These are phyloP conservation scores for Calycina marina DNA, from an alignment of 2,329 filamentous ascomycete species.

Conservation along the genomic window DNA sequence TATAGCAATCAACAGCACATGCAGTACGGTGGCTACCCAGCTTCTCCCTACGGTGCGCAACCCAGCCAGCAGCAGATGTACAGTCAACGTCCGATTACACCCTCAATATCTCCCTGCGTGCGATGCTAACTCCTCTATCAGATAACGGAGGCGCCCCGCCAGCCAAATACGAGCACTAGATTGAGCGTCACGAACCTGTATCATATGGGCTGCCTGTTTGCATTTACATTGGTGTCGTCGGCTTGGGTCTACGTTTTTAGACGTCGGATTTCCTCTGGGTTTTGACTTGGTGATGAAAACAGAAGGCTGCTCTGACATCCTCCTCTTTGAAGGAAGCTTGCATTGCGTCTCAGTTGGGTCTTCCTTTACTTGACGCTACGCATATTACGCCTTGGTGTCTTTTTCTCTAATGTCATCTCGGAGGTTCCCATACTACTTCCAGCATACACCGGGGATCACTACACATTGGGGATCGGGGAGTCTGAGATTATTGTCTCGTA, in stretches of 20 bases:
- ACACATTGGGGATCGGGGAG: too few species aligned
- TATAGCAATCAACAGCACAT: slow-evolving; percentile 30
- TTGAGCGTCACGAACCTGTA: slow-evolving; percentile 18
- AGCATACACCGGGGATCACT: too few species aligned
- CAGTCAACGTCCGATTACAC: slow-evolving; percentile 36
- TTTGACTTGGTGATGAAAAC: too few species aligned
- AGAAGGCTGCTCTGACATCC: too few species aligned
- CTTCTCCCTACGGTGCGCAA: slow-evolving; percentile 37
- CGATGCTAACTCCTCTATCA: slow-evolving; percentile 15
- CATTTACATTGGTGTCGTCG: slow-evolving; percentile 19
- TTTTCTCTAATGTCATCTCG: too few species aligned
- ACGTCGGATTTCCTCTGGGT: slow-evolving; percentile 13
- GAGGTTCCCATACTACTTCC: too few species aligned
- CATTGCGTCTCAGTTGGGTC: too few species aligned
- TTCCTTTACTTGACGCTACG: too few species aligned
- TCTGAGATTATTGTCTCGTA: too few species aligned
- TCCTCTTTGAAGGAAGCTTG: too few species aligned
- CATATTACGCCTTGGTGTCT: too few species aligned
- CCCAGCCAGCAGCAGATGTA: slow-evolving; percentile 35
- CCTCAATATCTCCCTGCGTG: slow-evolving; percentile 9
- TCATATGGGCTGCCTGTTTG: slow-evolving; percentile 22
- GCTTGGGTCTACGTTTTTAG: slow-evolving; percentile 17
- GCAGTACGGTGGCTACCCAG: slow-evolving; percentile 39
- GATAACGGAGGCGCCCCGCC: slow-evolving; percentile 18
- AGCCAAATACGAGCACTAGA: slow-evolving; percentile 23